These are phyloP conservation scores for Dissophora ornata DNA, from an alignment of 192 early-diverging fungal species.

Conservation along the genomic window DNA sequence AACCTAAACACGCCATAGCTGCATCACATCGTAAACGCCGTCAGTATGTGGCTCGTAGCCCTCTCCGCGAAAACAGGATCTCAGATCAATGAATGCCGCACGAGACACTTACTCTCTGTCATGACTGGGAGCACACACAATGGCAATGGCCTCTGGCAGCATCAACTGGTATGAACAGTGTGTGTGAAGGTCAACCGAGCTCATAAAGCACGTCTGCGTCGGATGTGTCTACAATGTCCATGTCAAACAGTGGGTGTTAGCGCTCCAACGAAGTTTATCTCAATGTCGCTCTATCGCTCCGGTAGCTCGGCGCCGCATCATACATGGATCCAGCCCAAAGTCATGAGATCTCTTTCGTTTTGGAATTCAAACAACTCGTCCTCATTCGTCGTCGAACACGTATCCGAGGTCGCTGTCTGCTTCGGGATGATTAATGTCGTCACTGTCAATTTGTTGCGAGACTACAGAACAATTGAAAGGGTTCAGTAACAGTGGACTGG, in stretches of 20 bases:
- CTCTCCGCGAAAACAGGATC: too few relatives aligned
- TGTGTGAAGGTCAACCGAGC: constrained; percentile 92
- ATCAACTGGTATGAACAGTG: constrained; percentile 92
- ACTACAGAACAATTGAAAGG: constrained; percentile 36
- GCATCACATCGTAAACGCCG: neutral
- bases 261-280: too few relatives aligned
- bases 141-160: constrained; percentile 93
- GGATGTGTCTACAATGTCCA: constrained; percentile 78
- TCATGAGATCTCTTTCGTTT: constrained; percentile 78
- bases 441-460: constrained; percentile 67
- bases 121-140: constrained; percentile 84
- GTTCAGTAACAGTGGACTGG: neutral
- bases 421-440: constrained; percentile 91
- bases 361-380: constrained; percentile 86
- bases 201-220: constrained; percentile 95
- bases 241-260: neutral
- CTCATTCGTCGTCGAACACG: constrained; percentile 85
- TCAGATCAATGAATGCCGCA: too few relatives aligned
- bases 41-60: too few relatives aligned
- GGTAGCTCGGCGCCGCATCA: too few relatives aligned
- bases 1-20: constrained; percentile 87
- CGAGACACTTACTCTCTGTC: constrained; percentile 62
- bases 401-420: constrained; percentile 88
- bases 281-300: too few relatives aligned
- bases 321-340: constrained; percentile 92